Evolutionary conservation across 345 rosid species (phyloP).

Genomic region (Populus alba): DNA sequence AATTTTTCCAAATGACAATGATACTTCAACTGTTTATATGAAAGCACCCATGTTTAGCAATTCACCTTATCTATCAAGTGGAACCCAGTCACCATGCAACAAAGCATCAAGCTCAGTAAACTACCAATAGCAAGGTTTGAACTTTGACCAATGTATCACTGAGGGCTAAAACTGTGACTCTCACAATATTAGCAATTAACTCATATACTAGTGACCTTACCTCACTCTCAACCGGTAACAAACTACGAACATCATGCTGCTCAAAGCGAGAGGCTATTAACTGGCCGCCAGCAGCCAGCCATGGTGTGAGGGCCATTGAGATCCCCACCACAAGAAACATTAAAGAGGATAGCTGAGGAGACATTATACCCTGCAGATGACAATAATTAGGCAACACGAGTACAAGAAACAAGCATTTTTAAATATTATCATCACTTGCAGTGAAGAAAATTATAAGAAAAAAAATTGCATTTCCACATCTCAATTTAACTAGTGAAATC

Average conservation of each 20-base stretch:
- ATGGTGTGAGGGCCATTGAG: constrained; percentile 97
- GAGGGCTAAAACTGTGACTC: not conserved
- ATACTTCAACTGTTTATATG: not conserved
- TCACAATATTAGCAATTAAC: not conserved
- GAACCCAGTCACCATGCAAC: not conserved
- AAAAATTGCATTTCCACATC: not conserved
- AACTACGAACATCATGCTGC: constrained; percentile 90
- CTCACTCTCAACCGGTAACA: constrained; percentile 96
- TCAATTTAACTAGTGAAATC: constrained; percentile 3
- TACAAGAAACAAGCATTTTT: not conserved
- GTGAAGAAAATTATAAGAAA: not conserved
- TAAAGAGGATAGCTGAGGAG: constrained; percentile 86
- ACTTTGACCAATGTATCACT: not conserved
- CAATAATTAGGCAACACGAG: constrained; percentile 16
- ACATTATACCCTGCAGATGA: constrained; percentile 83
- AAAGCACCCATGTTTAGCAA: not conserved
- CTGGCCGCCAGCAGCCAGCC: constrained; percentile 99
- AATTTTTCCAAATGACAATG: not conserved
- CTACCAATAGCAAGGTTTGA: constrained; percentile 2
- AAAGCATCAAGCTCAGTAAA: not conserved
- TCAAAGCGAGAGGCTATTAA: constrained; percentile 94
- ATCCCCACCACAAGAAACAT: constrained; percentile 94
- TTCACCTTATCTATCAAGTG: not conserved
- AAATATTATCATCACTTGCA: not conserved
- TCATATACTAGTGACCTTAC: constrained; percentile 37